A percentile compares a stretch with the other conserved stretches of the same genome.
These are phyloP conservation scores for Alternaria ethzedia DNA, from an alignment of 2,329 filamentous ascomycete genomes.

Conservation along the genomic window DNA sequence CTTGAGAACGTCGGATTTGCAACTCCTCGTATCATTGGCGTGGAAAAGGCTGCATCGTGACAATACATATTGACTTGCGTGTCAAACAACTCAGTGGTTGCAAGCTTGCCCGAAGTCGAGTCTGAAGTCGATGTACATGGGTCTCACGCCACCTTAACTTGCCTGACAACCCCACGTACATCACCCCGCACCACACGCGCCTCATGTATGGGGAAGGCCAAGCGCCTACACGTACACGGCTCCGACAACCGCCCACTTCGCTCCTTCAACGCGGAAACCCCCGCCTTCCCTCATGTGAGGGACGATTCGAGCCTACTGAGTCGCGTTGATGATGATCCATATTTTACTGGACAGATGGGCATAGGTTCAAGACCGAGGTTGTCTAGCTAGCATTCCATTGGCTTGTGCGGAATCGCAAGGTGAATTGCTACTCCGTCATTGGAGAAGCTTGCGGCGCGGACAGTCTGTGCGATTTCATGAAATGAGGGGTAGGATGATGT, in stretches of 20 bases:
- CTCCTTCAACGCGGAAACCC: background rate
- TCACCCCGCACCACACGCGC: slow-evolving; percentile 6
- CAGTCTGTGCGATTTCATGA: background rate
- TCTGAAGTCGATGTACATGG: background rate
- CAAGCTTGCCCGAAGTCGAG: background rate
- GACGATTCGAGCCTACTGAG: background rate
- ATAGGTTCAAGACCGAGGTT: slow-evolving; percentile 1
- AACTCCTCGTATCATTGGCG: background rate
- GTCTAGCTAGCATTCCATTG: background rate
- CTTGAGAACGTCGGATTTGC: background rate
- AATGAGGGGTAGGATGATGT: slow-evolving; percentile 1
- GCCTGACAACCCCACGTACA: slow-evolving; percentile 5
- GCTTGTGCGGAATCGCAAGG: background rate
- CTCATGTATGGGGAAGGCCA: slow-evolving; percentile 2
- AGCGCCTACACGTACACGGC: background rate
- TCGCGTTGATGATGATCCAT: background rate
- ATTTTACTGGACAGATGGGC: background rate
- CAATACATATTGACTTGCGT: background rate
- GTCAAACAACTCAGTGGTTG: background rate
- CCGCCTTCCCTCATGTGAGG: background rate
- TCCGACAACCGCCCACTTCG: background rate
- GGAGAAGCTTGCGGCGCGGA: background rate
- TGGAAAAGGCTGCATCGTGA: background rate
- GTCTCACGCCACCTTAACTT: background rate
- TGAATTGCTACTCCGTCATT: background rate